Evolutionary conservation across 202 grass and related monocot genomes (phyloP).

Genomic region (Digitaria exilis): DNA sequence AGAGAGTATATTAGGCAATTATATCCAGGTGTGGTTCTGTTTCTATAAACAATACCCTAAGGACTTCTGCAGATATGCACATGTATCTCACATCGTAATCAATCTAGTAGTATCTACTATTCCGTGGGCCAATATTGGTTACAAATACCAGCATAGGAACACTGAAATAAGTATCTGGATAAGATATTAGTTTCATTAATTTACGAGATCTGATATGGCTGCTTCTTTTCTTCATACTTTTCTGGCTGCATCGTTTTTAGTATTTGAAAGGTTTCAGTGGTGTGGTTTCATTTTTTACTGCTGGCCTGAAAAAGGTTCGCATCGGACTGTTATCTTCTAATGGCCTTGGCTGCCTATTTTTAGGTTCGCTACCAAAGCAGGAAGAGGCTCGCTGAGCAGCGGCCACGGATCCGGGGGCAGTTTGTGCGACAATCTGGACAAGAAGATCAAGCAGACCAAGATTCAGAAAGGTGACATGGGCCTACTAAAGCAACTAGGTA

Average conservation of each 20-base stretch:
- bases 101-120: too few relatives aligned
- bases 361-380: slow-evolving; percentile 89
- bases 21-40: too few relatives aligned
- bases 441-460: slow-evolving; percentile 37
- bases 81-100: too few relatives aligned
- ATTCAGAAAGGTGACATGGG: slow-evolving; percentile 36
- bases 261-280: background rate
- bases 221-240: background rate
- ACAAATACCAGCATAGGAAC: background rate
- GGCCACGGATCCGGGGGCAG: slow-evolving; percentile 72
- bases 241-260: background rate
- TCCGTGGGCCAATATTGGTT: too few relatives aligned
- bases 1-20: too few relatives aligned
- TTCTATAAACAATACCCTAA: too few relatives aligned
- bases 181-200: slow-evolving; percentile 1
- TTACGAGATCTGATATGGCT: background rate
- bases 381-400: slow-evolving; percentile 81
- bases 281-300: background rate
- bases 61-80: too few relatives aligned
- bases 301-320: background rate
- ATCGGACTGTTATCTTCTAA: slow-evolving; percentile 27
- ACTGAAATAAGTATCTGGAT: background rate
- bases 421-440: slow-evolving; percentile 68
- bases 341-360: slow-evolving; percentile 38
- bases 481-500: background rate